Percentiles rank a stretch among this genome's conserved stretches.
These are phyloP conservation scores for Pharus latifolius DNA, from an alignment of 176 grass and related monocot genomes.

Conservation along the genomic window DNA sequence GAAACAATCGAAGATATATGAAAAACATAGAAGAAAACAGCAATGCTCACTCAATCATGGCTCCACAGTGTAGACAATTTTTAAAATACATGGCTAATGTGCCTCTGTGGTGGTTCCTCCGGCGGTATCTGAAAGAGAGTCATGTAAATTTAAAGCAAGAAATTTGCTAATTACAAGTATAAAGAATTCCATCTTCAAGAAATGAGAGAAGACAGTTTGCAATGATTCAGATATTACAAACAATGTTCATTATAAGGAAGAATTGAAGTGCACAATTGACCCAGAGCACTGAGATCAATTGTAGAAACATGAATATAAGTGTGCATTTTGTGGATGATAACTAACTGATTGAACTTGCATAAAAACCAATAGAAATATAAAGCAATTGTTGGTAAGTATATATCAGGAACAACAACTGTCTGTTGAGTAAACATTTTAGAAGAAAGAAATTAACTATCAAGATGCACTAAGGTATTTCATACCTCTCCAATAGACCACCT, in stretches of 20 bases:
- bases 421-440: not conserved
- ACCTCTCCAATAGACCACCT: constrained; percentile 85
- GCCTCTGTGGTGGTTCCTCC: constrained; percentile 33
- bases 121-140: constrained; percentile 31
- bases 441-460: not conserved
- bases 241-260: no score
- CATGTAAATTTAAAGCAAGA: not conserved
- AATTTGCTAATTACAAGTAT: not conserved
- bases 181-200: no score
- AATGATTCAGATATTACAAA: no score
- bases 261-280: no score
- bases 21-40: not conserved
- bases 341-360: not conserved
- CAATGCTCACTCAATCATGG: not conserved
- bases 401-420: not conserved
- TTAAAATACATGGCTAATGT: constrained; percentile 33
- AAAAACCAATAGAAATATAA: not conserved
- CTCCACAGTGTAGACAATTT: not conserved
- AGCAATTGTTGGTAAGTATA: not conserved
- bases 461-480: not conserved
- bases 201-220: no score
- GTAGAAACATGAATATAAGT: not conserved
- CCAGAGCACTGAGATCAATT: no score
- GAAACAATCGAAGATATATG: not conserved
- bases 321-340: not conserved